Base-by-base conservation (phyloP, 2,329 filamentous ascomycete species). In the Hansfordia pulvinata region DNA sequence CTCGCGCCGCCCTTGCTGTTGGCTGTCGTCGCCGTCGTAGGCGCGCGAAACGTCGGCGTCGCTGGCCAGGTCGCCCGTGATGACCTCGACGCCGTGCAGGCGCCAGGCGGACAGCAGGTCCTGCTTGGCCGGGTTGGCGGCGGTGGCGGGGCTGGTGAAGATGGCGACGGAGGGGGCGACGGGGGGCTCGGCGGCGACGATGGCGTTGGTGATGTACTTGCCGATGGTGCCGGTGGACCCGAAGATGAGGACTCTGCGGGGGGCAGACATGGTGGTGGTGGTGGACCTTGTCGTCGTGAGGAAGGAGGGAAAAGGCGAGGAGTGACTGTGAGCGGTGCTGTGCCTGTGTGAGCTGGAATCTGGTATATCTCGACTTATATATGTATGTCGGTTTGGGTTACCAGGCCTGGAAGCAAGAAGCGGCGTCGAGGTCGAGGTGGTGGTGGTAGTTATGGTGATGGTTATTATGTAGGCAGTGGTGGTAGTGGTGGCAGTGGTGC, bases 121-220 rank as follows among this genome's bases (percentile, higher is more conserved):
- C 4, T 52, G 35, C 39, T 76, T 76, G 12, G 28, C 30, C 6
- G 35, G 37, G 9, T 47, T 56, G 27, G 58, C 43, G 10, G 58
- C 47, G 0, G 66, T 73, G 15, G 48, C 49, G 2, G 52, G 41
- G 10, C 67, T 73, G 3, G 72, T 76, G 44, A 68, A 71, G 25
- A 76, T 56, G 17, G 40, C 40, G 26, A 63, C 40, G 13, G 41
- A 41, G 10, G 32, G 32, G 8, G 44, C 44, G 29, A 49, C 38
- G 19, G 33, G 34, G n/a, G 50, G 40, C 18, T 47, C 44, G 20
- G 47, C 40, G 3, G 40, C 41, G 29, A 50, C 15, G 22, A 52
- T 37, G 12, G 45, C 43, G 17, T 37, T 30, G 18, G 46, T 40
- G 17, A 52, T 47, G 34, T 48, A 47, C 37, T 46, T 50, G 22